Evolutionary conservation across 768 basidiomycete species (phyloP).

Genomic region (Sarcomyxa edulis): DNA sequence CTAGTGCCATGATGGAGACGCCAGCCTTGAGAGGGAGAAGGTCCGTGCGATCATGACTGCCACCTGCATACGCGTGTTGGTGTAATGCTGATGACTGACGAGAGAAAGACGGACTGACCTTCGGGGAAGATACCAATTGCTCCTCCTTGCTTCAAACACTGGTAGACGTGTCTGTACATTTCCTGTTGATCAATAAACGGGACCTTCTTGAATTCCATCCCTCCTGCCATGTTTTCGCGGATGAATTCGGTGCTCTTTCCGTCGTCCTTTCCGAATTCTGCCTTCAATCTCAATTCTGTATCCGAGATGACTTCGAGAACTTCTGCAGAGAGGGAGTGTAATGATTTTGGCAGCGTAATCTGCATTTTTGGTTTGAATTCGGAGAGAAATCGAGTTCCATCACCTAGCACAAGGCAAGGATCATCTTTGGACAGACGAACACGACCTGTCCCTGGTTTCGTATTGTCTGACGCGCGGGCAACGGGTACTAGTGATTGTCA

Average conservation of each 20-base stretch:
- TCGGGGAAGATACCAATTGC: slow-evolving; percentile 98
- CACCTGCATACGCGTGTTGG: slow-evolving; percentile 64
- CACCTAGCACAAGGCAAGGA: slow-evolving; percentile 78
- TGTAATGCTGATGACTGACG: not conserved
- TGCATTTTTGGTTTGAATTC: slow-evolving; percentile 78
- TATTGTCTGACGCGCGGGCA: slow-evolving; percentile 83
- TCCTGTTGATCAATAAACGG: slow-evolving; percentile 91
- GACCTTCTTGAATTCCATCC: slow-evolving; percentile 75
- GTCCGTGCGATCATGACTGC: slow-evolving; percentile 96
- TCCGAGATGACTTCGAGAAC: slow-evolving; percentile 88
- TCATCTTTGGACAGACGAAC: slow-evolving; percentile 71
- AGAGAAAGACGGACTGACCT: slow-evolving; percentile 45
- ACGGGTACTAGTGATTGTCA: slow-evolving; percentile 73
- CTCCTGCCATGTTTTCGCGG: slow-evolving; percentile 68
- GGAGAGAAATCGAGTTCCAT: slow-evolving; percentile 69
- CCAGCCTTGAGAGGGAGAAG: slow-evolving; percentile 97
- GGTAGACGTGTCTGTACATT: slow-evolving; percentile 93
- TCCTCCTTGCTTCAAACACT: slow-evolving; percentile 78
- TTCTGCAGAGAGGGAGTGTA: slow-evolving; percentile 75
- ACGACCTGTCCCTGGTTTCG: slow-evolving; percentile 68
- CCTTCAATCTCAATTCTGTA: slow-evolving; percentile 77
- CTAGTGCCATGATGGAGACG: slow-evolving; percentile 95
- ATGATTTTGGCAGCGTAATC: slow-evolving; percentile 77
- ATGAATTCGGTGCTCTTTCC: slow-evolving; percentile 66
- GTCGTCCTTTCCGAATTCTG: slow-evolving; percentile 79